phyloP scores from a whole-genome alignment of 495 filamentous ascomycete genomes.

The Tricharina praecox region DNA sequence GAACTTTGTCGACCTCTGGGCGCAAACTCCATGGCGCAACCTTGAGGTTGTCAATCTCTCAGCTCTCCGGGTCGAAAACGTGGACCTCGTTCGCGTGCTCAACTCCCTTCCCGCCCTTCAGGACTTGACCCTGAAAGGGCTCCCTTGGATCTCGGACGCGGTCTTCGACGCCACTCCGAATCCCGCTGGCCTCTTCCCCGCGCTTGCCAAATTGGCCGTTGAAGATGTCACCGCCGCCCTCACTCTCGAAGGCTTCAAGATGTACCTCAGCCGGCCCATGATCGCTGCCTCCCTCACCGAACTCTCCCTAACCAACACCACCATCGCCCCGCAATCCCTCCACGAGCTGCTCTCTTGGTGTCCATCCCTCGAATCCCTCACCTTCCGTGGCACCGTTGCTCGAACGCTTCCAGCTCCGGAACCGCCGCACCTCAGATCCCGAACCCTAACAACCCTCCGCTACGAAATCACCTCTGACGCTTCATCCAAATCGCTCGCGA shows the following conservation, averaged over 20 bases:
- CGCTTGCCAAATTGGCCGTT: constrained; percentile 47
- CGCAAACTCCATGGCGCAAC: constrained; percentile 52
- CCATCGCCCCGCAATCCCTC: constrained; percentile 37
- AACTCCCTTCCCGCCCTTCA: constrained; percentile 46
- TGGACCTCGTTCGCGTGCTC: constrained; percentile 52
- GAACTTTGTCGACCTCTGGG: constrained; percentile 50
- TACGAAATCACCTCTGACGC: constrained; percentile 62
- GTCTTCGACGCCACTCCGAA: constrained; percentile 48
- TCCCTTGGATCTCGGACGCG: constrained; percentile 55
- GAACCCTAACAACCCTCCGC: constrained; percentile 49
- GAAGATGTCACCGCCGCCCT: constrained; percentile 44
- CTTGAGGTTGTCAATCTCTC: constrained; percentile 67
- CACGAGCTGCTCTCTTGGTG: constrained; percentile 28
- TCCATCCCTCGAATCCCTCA: constrained; percentile 22
- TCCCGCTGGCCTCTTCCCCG: constrained; percentile 47
- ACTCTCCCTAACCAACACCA: constrained; percentile 41
- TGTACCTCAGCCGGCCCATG: constrained; percentile 42
- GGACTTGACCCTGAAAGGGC: constrained; percentile 52
- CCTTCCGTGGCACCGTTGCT: constrained; percentile 27
- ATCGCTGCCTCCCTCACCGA: constrained; percentile 26
- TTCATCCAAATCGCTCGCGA: constrained; percentile 38
- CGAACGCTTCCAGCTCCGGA: constrained; percentile 29
- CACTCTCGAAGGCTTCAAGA: constrained; percentile 44
- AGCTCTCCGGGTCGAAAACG: constrained; percentile 53
- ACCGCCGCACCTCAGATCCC: constrained; percentile 48